Percentiles rank a stretch among this genome's conserved stretches.
Conservation (phyloP, 495 filamentous ascomycete genomes). For the Penicillium dipodomyicola region DNA sequence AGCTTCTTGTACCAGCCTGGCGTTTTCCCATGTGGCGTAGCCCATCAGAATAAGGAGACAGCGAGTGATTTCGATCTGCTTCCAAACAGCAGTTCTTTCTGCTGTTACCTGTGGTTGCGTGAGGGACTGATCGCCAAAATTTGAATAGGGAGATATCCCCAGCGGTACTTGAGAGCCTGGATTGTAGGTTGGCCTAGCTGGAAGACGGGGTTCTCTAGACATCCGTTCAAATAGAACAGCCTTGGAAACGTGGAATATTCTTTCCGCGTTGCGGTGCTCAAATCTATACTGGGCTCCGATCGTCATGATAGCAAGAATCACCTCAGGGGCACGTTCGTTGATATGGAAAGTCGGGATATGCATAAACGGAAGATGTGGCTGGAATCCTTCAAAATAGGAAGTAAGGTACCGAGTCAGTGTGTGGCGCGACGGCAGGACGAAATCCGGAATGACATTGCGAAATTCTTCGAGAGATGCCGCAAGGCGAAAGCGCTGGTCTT, state of each 20-base stretch:
- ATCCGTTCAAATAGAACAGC: slow-evolving; percentile 33
- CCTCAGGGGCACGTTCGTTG: slow-evolving; percentile 34
- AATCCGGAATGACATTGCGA: slow-evolving; percentile 39
- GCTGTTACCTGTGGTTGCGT: slow-evolving; percentile 6
- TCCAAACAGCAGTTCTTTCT: slow-evolving; percentile 19
- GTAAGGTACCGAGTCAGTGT: slow-evolving; percentile 40
- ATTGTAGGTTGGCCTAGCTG: slow-evolving; percentile 9
- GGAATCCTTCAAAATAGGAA: slow-evolving; percentile 40
- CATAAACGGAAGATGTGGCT: slow-evolving; percentile 39
- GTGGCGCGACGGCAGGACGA: slow-evolving; percentile 39
- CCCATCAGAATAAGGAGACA: slow-evolving; percentile 39
- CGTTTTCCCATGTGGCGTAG: slow-evolving; percentile 41
- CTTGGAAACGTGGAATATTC: slow-evolving; percentile 37
- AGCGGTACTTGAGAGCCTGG: slow-evolving; percentile 15
- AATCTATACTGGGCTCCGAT: slow-evolving; percentile 41
- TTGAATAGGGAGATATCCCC: slow-evolving; percentile 18
- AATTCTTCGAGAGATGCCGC: slow-evolving; percentile 38
- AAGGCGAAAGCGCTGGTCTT: slow-evolving; percentile 38
- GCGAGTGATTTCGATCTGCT: slow-evolving; percentile 37
- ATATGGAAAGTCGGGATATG: slow-evolving; percentile 38
- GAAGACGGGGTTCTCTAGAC: slow-evolving; percentile 26
- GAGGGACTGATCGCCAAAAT: slow-evolving; percentile 6
- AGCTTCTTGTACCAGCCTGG: slow-evolving; percentile 39
- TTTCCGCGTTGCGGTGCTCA: slow-evolving; percentile 37
- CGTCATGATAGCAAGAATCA: slow-evolving; percentile 35